A percentile compares a stretch with the other conserved stretches of the same genome.
Conservation (phyloP, 352 stramenopile genomes). For the Pythium apleroticum region DNA sequence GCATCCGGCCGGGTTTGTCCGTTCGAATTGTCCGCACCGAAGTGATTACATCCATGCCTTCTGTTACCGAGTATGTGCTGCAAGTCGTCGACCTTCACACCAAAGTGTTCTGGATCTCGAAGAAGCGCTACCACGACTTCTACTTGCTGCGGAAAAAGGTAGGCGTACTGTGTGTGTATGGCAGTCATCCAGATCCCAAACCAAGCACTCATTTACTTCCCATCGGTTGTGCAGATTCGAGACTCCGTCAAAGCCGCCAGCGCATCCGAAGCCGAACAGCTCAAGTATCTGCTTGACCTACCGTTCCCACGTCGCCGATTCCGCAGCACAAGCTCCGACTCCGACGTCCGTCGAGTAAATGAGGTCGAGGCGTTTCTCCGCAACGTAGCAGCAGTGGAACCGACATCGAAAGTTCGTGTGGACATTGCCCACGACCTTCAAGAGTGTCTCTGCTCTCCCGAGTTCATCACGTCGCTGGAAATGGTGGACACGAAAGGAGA, state of each 20-base stretch:
- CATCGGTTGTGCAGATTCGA: conserved; percentile 32
- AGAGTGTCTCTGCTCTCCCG: conserved; percentile 65
- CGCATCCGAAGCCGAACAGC: conserved; percentile 51
- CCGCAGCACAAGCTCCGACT: conserved; percentile 40
- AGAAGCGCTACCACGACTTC: conserved; percentile 79
- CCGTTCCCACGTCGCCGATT: conserved; percentile 70
- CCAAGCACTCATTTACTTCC: not conserved
- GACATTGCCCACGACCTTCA: conserved; percentile 66
- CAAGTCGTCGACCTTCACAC: conserved; percentile 79
- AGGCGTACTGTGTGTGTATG: not conserved
- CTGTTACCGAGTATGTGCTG: conserved; percentile 71
- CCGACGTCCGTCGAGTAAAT: conserved; percentile 44
- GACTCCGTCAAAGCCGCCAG: conserved; percentile 39
- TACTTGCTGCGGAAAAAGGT: conserved; percentile 71
- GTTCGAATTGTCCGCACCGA: conserved; percentile 70
- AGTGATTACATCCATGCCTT: conserved; percentile 48
- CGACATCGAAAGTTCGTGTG: conserved; percentile 55
- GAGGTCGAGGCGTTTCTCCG: conserved; percentile 78
- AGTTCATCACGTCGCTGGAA: conserved; percentile 75
- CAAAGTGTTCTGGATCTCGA: conserved; percentile 81
- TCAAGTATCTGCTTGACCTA: conserved; percentile 73
- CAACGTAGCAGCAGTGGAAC: conserved; percentile 65
- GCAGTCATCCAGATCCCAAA: not conserved
- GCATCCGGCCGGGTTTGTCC: conserved; percentile 66
- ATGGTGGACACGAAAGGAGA: conserved; percentile 74